Evolutionary conservation across 1,284 basidiomycete species (phyloP).

Genomic region (Puccinia coronata): DNA sequence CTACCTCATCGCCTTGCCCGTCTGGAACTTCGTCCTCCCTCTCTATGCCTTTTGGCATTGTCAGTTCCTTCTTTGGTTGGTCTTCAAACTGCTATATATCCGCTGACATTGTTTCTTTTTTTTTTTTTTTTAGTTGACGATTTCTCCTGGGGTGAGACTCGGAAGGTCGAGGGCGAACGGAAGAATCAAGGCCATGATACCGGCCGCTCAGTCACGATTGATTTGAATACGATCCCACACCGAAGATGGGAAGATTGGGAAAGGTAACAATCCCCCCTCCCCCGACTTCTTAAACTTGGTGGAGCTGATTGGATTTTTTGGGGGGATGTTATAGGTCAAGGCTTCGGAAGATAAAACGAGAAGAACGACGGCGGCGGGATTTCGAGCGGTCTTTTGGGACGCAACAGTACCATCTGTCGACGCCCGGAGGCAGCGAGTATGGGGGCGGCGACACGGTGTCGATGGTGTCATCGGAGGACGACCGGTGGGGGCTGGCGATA

Average conservation of each 20-base stretch:
- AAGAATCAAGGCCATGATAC: constrained; percentile 60
- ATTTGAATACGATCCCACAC: constrained; percentile 78
- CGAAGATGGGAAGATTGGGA: constrained; percentile 99
- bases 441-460: constrained; percentile 67
- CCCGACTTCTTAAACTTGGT: too few species aligned
- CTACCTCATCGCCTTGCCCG: constrained; percentile 88
- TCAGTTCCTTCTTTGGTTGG: not conserved
- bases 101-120: not conserved
- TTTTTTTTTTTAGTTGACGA: constrained; percentile 70
- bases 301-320: not conserved
- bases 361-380: constrained; percentile 60
- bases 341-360: constrained; percentile 53
- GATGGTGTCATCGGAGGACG: constrained; percentile 70
- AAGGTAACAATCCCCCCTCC: too few species aligned
- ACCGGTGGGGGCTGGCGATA: constrained; percentile 75
- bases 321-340: constrained; percentile 51
- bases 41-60: constrained; percentile 98
- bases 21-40: too few species aligned
- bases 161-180: constrained; percentile 87
- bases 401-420: constrained; percentile 54
- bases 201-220: constrained; percentile 63
- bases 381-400: constrained; percentile 64
- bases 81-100: not conserved
- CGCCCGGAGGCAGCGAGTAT: constrained; percentile 56
- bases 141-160: constrained; percentile 98